Percentiles rank a stretch among this genome's conserved stretches.
Evolutionary conservation across 179 eudicot species (phyloP).

Genomic region (Gypsophila paniculata): DNA sequence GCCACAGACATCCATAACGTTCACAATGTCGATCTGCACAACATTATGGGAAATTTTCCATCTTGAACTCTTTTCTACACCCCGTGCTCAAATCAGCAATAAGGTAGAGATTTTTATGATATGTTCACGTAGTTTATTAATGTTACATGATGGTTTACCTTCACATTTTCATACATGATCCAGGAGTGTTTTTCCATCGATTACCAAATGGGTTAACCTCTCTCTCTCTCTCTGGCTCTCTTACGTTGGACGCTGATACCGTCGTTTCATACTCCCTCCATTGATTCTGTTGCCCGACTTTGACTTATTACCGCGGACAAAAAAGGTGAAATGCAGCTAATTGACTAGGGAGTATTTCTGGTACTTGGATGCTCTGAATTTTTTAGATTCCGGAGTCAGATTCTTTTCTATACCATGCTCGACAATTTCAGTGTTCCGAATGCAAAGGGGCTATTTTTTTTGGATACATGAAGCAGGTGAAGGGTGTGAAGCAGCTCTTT

Average conservation of each 20-base stretch:
- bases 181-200: neutral
- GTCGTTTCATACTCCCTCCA: neutral
- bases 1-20: conserved; percentile 19
- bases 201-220: neutral
- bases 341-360: neutral
- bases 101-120: conserved; percentile 15
- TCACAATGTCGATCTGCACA: conserved; percentile 24
- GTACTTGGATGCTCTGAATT: neutral
- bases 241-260: neutral
- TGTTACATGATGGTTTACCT: neutral
- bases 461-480: neutral
- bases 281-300: too few relatives aligned
- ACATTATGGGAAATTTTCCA: conserved; percentile 23
- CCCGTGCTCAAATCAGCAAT: conserved; percentile 14
- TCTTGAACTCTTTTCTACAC: conserved; percentile 20
- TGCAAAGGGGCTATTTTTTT: neutral
- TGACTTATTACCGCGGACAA: neutral
- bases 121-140: neutral
- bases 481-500: neutral
- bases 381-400: neutral
- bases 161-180: neutral
- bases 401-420: neutral
- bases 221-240: neutral
- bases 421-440: neutral
- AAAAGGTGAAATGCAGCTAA: neutral